Conservation (phyloP, 352 stramenopile genomes). For the Sclerospora graminicola region DNA sequence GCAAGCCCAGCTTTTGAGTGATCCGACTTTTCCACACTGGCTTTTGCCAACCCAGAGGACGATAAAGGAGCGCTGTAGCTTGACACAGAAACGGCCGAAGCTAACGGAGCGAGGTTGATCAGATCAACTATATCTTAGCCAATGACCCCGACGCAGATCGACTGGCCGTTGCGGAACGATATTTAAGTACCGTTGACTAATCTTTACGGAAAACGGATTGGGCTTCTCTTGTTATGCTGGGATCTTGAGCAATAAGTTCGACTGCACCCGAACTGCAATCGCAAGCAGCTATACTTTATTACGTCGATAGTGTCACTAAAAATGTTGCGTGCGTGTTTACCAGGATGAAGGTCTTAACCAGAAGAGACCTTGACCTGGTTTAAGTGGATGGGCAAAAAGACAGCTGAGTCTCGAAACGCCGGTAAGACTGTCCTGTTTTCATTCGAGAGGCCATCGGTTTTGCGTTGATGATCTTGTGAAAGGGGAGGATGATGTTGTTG, state of each 20-base stretch:
- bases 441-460: constrained; percentile 99
- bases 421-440: constrained; percentile 92
- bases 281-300: constrained; percentile 81
- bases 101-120: too few species aligned
- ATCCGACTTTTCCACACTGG: constrained; percentile 95
- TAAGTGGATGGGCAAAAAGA: constrained; percentile 96
- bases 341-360: constrained; percentile 91
- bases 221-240: constrained; percentile 91
- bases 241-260: constrained; percentile 68
- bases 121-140: constrained; percentile 94
- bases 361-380: constrained; percentile 98
- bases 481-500: constrained; percentile 98
- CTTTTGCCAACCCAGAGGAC: constrained; percentile 95
- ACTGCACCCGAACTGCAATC: too few species aligned
- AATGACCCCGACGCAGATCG: too few species aligned
- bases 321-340: too few species aligned
- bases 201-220: constrained; percentile 98
- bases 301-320: too few species aligned
- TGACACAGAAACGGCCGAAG: too few species aligned
- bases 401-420: too few species aligned
- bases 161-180: too few species aligned
- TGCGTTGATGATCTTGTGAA: too few species aligned
- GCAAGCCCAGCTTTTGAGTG: constrained; percentile 85
- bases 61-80: too few species aligned
- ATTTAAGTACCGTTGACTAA: constrained; percentile 79